Percentiles rank a stretch among this genome's conserved stretches.
Conservation (phyloP, 2,329 filamentous ascomycete species). For the Didymella keratinophila region DNA sequence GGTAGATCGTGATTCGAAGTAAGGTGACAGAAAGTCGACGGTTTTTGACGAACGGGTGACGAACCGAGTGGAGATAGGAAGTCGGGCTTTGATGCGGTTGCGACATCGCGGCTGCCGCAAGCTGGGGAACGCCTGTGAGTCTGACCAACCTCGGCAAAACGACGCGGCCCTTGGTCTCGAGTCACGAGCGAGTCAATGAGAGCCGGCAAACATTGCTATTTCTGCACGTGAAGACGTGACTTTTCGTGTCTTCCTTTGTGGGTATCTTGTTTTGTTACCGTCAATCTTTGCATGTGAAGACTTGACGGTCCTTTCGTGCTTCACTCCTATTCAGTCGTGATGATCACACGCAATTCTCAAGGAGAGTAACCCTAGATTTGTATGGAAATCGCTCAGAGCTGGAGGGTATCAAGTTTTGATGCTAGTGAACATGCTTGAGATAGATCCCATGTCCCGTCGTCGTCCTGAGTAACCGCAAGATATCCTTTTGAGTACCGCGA, state of each 20-base stretch:
- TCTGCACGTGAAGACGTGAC: not conserved
- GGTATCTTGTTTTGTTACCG: too few species aligned
- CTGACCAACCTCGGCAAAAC: not conserved
- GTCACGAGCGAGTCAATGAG: not conserved
- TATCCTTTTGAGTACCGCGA: not conserved
- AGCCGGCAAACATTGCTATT: not conserved
- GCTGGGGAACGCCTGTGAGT: slow-evolving; percentile 1
- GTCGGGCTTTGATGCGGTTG: slow-evolving; percentile 24
- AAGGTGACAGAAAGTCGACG: not conserved
- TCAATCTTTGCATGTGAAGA: not conserved
- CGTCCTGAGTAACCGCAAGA: slow-evolving; percentile 11
- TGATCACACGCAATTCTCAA: too few species aligned
- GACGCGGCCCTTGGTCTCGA: not conserved
- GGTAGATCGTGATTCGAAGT: not conserved
- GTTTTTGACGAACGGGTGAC: not conserved
- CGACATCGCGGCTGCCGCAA: slow-evolving; percentile 4
- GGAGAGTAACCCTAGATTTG: too few species aligned
- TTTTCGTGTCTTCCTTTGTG: too few species aligned
- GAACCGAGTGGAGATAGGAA: slow-evolving; percentile 13
- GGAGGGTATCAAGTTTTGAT: too few species aligned
- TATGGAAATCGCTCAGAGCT: too few species aligned
- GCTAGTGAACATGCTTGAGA: too few species aligned
- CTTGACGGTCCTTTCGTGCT: too few species aligned
- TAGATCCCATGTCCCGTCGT: too few species aligned
- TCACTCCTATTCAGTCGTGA: too few species aligned